These are phyloP conservation scores for Leccinum fallax DNA, from an alignment of 1,284 basidiomycete genomes.

Conservation along the genomic window DNA sequence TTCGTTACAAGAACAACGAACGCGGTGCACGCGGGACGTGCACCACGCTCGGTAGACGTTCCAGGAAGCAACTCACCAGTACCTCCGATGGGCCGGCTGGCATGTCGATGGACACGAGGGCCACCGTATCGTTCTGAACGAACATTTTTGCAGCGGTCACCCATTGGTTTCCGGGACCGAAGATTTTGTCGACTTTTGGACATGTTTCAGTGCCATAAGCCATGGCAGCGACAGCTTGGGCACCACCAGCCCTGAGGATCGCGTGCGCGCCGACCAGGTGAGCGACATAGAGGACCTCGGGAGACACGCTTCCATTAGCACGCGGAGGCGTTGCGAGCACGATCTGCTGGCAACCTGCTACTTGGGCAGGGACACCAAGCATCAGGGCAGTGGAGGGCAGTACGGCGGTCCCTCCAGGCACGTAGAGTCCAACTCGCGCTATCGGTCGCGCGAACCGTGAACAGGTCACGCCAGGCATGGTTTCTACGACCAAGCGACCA, in stretches of 20 bases:
- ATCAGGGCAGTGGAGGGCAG: slow-evolving; percentile 97
- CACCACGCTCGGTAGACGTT: slow-evolving; percentile 15
- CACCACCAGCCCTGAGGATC: slow-evolving; percentile 93
- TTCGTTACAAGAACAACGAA: slow-evolving; percentile 41
- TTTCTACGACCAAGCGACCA: slow-evolving; percentile 83
- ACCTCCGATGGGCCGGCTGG: slow-evolving; percentile 98
- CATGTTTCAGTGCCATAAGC: slow-evolving; percentile 96
- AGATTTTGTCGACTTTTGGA: slow-evolving; percentile 99
- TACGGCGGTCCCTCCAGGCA: slow-evolving; percentile 96
- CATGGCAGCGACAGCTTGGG: slow-evolving; percentile 96
- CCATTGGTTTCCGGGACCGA: slow-evolving; percentile 99
- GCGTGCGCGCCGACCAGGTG: slow-evolving; percentile 85
- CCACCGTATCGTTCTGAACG: slow-evolving; percentile 98
- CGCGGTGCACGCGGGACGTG: slow-evolving; percentile 32
- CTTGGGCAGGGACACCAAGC: slow-evolving; percentile 98
- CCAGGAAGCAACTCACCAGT: slow-evolving; percentile 62
- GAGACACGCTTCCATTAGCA: slow-evolving; percentile 86
- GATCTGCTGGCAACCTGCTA: slow-evolving; percentile 92
- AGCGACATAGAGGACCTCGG: slow-evolving; percentile 95
- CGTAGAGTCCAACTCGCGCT: slow-evolving; percentile 94
- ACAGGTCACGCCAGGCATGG: slow-evolving; percentile 97
- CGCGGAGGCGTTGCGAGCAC: slow-evolving; percentile 96
- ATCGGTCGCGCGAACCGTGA: slow-evolving; percentile 94
- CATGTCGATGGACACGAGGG: slow-evolving; percentile 97
- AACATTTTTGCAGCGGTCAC: slow-evolving; percentile 99